phyloP scores from a whole-genome alignment of 164 flowering plant genomes.

The Piper betle region DNA sequence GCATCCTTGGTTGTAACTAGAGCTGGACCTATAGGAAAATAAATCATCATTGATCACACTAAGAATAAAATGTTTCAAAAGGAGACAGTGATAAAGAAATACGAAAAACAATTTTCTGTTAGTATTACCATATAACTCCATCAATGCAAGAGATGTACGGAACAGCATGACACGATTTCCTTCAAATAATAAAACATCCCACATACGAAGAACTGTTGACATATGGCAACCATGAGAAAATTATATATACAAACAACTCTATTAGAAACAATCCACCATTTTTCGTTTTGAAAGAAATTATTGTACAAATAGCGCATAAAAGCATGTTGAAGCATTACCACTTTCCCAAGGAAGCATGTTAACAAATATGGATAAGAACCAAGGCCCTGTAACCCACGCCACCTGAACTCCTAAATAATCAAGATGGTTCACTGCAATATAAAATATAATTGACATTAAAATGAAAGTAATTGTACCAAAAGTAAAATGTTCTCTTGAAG shows the following conservation, averaged over 20 bases:
- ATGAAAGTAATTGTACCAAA: no score
- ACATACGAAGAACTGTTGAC: slow-evolving; percentile 84
- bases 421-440: slow-evolving; percentile 79
- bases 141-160: slow-evolving; percentile 81
- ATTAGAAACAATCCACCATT: background rate
- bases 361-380: slow-evolving; percentile 96
- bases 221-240: no score
- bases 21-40: slow-evolving; percentile 65
- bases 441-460: background rate
- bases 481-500: no score
- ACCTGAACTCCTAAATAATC: slow-evolving; percentile 89
- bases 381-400: slow-evolving; percentile 95
- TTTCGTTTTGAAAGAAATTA: background rate
- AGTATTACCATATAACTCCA: slow-evolving; percentile 95
- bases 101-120: slow-evolving; percentile 9
- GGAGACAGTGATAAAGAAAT: background rate
- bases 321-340: slow-evolving; percentile 13
- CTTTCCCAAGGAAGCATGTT: slow-evolving; percentile 99
- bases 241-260: background rate
- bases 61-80: background rate
- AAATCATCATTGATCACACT: background rate
- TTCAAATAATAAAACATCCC: slow-evolving; percentile 97
- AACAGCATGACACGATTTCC: slow-evolving; percentile 97
- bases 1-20: slow-evolving; percentile 96
- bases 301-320: background rate